Conservation (phyloP, 2,329 filamentous ascomycete species). For the Monosporascus sp. region DNA sequence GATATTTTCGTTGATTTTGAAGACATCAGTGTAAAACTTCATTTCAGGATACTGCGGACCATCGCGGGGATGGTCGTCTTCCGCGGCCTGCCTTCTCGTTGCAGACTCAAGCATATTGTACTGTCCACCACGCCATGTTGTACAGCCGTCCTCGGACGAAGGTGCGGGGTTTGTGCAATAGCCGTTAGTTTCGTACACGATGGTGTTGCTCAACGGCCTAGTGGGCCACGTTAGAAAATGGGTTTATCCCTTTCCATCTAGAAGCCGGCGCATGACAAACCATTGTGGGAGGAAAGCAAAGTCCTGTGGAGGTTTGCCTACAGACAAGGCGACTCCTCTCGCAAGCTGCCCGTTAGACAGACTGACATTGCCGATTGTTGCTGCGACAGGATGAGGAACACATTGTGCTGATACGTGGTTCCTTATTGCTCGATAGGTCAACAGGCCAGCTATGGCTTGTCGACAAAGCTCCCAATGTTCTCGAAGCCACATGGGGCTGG, state of each 20-base stretch:
- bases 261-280: slow-evolving; percentile 1
- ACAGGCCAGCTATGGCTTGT: not conserved
- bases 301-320: slow-evolving; percentile 7
- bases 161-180: not conserved
- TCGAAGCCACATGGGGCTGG: not conserved
- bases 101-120: slow-evolving; percentile 1
- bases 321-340: slow-evolving; percentile 6
- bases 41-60: slow-evolving; percentile 1
- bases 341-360: slow-evolving; percentile 6
- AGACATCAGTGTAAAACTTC: not conserved
- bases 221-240: not conserved
- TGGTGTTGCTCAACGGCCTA: slow-evolving; percentile 4
- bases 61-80: slow-evolving; percentile 1
- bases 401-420: slow-evolving; percentile 1
- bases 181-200: slow-evolving; percentile 3
- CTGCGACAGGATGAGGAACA: slow-evolving; percentile 6
- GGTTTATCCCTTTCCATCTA: not conserved
- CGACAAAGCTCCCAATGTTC: not conserved
- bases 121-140: slow-evolving; percentile 5
- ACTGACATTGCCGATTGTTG: slow-evolving; percentile 5
- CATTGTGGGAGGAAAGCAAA: slow-evolving; percentile 10
- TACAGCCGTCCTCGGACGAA: not conserved
- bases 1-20: slow-evolving; percentile 6
- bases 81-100: slow-evolving; percentile 2
- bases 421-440: not conserved